A percentile compares a stretch with the other conserved stretches of the same genome.
Evolutionary conservation across 192 early-diverging fungal species (phyloP).

Genomic region (Linnemannia schmuckeri): DNA sequence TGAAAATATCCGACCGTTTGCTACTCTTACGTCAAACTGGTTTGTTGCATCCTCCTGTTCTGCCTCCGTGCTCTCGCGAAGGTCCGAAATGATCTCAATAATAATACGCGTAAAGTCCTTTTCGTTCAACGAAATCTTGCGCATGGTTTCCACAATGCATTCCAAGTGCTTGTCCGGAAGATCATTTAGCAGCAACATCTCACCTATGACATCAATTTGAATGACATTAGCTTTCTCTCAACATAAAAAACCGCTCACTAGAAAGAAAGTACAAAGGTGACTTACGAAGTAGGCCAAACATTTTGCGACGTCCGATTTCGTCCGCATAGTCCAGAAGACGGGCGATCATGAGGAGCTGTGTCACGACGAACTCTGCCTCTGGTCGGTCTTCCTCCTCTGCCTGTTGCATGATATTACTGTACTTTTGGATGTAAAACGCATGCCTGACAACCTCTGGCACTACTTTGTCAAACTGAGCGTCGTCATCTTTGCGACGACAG

Average conservation of each 20-base stretch:
- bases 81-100: conserved; percentile 86
- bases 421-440: conserved; percentile 69
- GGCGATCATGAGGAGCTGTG: conserved; percentile 82
- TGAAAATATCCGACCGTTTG: neutral
- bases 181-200: conserved; percentile 82
- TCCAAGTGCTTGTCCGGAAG: conserved; percentile 83
- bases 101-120: conserved; percentile 85
- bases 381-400: conserved; percentile 61
- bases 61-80: conserved; percentile 66
- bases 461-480: conserved; percentile 72
- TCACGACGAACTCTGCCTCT: conserved; percentile 75
- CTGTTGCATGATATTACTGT: conserved; percentile 64
- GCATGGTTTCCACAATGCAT: conserved; percentile 82
- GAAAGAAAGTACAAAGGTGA: neutral
- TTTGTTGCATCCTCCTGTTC: conserved; percentile 51
- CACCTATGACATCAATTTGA: conserved; percentile 59
- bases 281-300: conserved; percentile 83
- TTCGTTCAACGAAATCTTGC: conserved; percentile 82
- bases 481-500: conserved; percentile 66
- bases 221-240: neutral
- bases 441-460: conserved; percentile 77
- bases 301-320: conserved; percentile 87
- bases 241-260: too few species aligned
- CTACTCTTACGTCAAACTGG: conserved; percentile 36
- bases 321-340: conserved; percentile 87